Evolutionary conservation across 495 filamentous ascomycete genomes (phyloP).

Genomic region (Penicillium robsamsonii): DNA sequence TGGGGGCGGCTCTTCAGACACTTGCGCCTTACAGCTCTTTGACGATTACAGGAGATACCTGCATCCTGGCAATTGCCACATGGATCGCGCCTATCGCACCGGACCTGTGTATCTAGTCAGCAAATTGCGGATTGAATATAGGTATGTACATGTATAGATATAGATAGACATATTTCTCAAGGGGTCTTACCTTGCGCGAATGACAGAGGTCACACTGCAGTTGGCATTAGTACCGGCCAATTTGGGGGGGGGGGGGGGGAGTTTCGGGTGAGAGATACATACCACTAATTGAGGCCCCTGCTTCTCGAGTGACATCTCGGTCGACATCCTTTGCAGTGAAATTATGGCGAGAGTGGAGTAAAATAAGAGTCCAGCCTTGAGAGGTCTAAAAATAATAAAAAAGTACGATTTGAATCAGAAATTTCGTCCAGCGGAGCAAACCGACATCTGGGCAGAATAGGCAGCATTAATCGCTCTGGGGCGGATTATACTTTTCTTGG

Average conservation of each 20-base stretch:
- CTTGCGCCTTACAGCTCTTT: conserved; percentile 8
- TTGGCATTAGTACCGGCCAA: background rate
- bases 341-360: background rate
- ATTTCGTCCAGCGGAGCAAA: background rate
- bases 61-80: conserved; percentile 27
- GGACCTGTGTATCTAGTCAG: conserved; percentile 16
- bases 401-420: background rate
- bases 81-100: conserved; percentile 22
- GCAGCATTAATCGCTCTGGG: background rate
- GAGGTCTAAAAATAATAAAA: background rate
- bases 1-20: background rate
- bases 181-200: conserved; percentile 21
- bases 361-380: background rate
- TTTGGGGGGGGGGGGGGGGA: background rate
- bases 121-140: background rate
- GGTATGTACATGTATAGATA: too few relatives aligned
- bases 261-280: background rate
- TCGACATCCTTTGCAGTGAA: background rate
- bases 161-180: too few relatives aligned
- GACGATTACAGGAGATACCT: conserved; percentile 11
- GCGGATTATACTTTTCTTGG: background rate
- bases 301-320: background rate
- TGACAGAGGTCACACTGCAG: conserved; percentile 26
- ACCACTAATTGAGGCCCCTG: background rate
- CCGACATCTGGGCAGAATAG: background rate